Conservation (phyloP, 805 yeast species). For the Pichia gijzeniarum region DNA sequence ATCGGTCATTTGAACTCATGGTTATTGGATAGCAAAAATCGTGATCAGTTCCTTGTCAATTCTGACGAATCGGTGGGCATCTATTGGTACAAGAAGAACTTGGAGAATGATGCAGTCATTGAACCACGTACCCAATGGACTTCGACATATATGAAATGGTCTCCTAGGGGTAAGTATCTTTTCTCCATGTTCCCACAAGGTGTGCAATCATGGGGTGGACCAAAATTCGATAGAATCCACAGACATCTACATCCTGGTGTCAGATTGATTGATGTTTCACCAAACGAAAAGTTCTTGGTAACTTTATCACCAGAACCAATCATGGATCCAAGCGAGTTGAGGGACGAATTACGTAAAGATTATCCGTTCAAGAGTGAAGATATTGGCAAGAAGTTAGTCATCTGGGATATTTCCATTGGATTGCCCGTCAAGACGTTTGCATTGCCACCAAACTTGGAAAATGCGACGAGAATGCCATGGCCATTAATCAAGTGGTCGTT, state of each 20-base stretch:
- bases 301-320: conserved; percentile 88
- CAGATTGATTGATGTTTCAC: conserved; percentile 84
- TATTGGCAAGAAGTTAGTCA: conserved; percentile 87
- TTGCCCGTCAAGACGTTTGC: conserved; percentile 87
- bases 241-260: conserved; percentile 87
- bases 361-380: conserved; percentile 83
- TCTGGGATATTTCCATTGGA: conserved; percentile 87
- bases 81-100: conserved; percentile 72
- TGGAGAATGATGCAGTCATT: conserved; percentile 67
- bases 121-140: conserved; percentile 85
- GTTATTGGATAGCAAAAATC: conserved; percentile 81
- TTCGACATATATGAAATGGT: conserved; percentile 78
- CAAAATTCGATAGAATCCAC: conserved; percentile 60
- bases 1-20: conserved; percentile 83
- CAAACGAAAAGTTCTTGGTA: conserved; percentile 83
- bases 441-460: conserved; percentile 65
- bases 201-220: conserved; percentile 94
- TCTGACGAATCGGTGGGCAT: conserved; percentile 75
- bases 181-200: conserved; percentile 91
- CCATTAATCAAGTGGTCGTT: conserved; percentile 94
- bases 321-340: conserved; percentile 55
- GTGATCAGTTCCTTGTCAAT: conserved; percentile 86
- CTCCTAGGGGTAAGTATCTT: conserved; percentile 88
- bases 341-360: conserved; percentile 49
- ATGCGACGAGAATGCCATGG: conserved; percentile 75